Conservation (phyloP, 2,329 filamentous ascomycete species). For the Ophiostoma montium region DNA sequence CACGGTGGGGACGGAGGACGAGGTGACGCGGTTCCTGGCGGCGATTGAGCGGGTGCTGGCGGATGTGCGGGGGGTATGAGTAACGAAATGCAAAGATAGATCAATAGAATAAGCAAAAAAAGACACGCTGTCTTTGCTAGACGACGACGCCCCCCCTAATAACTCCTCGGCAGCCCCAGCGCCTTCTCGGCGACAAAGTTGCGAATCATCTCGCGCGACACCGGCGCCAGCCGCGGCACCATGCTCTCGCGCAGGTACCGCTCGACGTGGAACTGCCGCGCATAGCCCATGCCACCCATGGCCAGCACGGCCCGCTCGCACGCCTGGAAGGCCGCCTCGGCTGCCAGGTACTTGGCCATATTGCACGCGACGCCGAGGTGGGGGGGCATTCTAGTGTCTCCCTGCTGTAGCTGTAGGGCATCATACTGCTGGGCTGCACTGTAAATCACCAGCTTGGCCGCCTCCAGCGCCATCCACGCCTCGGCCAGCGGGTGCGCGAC, state of each 20-base stretch:
- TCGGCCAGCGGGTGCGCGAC: slow-evolving; percentile 53
- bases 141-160: slow-evolving; percentile 31
- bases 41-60: slow-evolving; percentile 42
- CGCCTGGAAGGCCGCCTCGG: slow-evolving; percentile 47
- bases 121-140: not conserved
- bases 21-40: slow-evolving; percentile 65
- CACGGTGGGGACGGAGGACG: slow-evolving; percentile 78
- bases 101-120: not conserved
- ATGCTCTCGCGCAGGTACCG: slow-evolving; percentile 50
- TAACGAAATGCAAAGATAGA: not conserved
- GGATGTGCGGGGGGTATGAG: slow-evolving; percentile 25
- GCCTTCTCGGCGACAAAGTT: slow-evolving; percentile 60
- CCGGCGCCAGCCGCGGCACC: slow-evolving; percentile 49
- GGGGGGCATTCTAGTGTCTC: slow-evolving; percentile 17
- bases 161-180: slow-evolving; percentile 52
- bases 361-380: slow-evolving; percentile 53
- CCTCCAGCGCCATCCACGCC: slow-evolving; percentile 51
- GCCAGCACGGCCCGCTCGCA: slow-evolving; percentile 47
- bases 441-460: slow-evolving; percentile 50
- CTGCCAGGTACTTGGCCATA: slow-evolving; percentile 57
- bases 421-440: slow-evolving; percentile 52
- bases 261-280: slow-evolving; percentile 50
- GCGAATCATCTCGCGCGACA: slow-evolving; percentile 60
- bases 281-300: slow-evolving; percentile 52
- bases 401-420: not conserved